Conservation (phyloP, 2,329 filamentous ascomycete species). For the Arthrobotrys pseudoclavata region DNA sequence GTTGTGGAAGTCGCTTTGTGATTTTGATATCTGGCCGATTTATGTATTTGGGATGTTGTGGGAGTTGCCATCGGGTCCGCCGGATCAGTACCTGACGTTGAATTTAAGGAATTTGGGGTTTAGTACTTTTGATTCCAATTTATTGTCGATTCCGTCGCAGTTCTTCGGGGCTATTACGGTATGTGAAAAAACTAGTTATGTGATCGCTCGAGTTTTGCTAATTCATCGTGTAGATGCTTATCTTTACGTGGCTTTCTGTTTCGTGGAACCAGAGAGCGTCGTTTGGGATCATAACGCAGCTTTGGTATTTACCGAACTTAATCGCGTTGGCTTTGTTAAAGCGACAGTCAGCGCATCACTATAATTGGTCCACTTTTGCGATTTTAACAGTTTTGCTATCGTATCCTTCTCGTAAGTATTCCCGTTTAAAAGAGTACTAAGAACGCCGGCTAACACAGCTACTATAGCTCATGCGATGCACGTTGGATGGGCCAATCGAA, state of each 20-base stretch:
- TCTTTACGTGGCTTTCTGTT: constrained; percentile 70
- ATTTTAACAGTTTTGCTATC: constrained; percentile 70
- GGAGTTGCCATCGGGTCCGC: constrained; percentile 68
- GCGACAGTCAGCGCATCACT: constrained; percentile 63
- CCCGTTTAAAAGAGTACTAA: background rate
- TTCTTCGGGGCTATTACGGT: constrained; percentile 70
- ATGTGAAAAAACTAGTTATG: constrained; percentile 64
- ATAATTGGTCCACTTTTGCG: constrained; percentile 70
- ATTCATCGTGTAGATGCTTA: constrained; percentile 65
- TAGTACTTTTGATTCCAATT: constrained; percentile 74
- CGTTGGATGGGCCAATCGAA: constrained; percentile 74
- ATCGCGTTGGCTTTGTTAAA: constrained; percentile 69
- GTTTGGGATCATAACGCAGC: constrained; percentile 69
- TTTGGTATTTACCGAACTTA: constrained; percentile 75
- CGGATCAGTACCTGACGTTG: constrained; percentile 73
- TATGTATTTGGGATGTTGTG: constrained; percentile 72
- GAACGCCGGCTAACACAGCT: background rate
- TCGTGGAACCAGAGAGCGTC: constrained; percentile 70
- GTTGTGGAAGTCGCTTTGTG: constrained; percentile 71
- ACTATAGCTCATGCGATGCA: constrained; percentile 70
- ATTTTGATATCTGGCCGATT: constrained; percentile 74
- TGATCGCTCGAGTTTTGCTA: background rate
- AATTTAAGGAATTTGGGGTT: constrained; percentile 73
- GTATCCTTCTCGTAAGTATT: constrained; percentile 72
- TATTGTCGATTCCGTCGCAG: constrained; percentile 72